These are phyloP conservation scores for Exophiala alcalophila DNA, from an alignment of 2,329 filamentous ascomycete species.

Conservation along the genomic window DNA sequence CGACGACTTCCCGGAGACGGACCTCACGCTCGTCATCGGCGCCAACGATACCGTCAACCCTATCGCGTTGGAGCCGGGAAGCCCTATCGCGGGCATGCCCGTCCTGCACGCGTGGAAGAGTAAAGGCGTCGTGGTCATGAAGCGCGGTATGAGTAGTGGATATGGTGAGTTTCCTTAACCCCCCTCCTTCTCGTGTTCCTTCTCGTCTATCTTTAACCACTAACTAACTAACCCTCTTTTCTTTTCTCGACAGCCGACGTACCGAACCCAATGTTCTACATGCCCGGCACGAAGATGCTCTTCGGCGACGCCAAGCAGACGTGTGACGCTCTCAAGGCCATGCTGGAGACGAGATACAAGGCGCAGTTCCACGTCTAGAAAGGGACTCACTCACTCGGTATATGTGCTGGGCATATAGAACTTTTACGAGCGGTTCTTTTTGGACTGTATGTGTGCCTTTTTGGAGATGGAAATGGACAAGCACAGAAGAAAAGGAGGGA, in stretches of 20 bases:
- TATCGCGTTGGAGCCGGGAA: slow-evolving; percentile 78
- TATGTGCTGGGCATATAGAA: no score
- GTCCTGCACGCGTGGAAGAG: slow-evolving; percentile 92
- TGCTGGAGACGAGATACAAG: slow-evolving; percentile 28
- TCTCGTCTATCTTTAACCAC: neutral
- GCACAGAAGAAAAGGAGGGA: no score
- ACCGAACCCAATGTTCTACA: slow-evolving; percentile 86
- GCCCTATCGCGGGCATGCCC: slow-evolving; percentile 86
- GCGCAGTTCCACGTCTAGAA: slow-evolving; percentile 28
- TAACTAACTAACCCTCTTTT: slow-evolving; percentile 1
- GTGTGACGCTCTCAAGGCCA: slow-evolving; percentile 58
- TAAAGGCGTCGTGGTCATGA: slow-evolving; percentile 91
- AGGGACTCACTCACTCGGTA: no score
- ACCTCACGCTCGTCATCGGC: slow-evolving; percentile 83
- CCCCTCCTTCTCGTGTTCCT: neutral
- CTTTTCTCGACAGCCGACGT: slow-evolving; percentile 65
- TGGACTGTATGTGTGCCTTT: no score
- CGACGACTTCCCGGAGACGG: slow-evolving; percentile 81
- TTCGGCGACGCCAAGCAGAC: slow-evolving; percentile 85
- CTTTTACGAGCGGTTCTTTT: no score
- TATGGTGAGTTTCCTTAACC: slow-evolving; percentile 59
- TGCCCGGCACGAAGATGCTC: slow-evolving; percentile 84
- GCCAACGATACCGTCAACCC: slow-evolving; percentile 93
- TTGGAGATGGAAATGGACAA: no score
- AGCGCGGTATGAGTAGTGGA: slow-evolving; percentile 81